Evolutionary conservation across 768 basidiomycete species (phyloP).

Genomic region (Melanogaster broomeanus): DNA sequence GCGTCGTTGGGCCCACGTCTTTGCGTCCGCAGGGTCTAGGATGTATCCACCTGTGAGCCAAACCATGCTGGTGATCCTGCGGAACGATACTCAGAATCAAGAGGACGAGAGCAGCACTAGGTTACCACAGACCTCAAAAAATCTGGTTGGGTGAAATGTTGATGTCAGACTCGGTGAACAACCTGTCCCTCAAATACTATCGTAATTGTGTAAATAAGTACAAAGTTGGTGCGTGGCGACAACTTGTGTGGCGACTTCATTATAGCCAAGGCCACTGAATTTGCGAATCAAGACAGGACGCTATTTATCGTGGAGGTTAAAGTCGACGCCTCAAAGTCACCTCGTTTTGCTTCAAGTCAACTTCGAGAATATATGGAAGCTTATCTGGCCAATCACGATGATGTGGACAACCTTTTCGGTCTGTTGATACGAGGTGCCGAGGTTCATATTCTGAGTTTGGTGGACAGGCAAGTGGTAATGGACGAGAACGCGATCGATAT

Average conservation of each 20-base stretch:
- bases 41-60: neutral
- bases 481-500: neutral
- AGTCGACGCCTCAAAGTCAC: too few relatives aligned
- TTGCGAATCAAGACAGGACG: neutral
- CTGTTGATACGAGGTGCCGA: neutral
- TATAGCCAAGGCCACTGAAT: neutral
- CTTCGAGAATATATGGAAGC: neutral
- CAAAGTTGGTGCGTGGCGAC: too few relatives aligned
- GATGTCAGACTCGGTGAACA: too few relatives aligned
- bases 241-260: too few relatives aligned
- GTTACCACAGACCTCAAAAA: too few relatives aligned
- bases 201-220: too few relatives aligned
- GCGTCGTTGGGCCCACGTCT: slow-evolving; percentile 4
- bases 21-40: neutral
- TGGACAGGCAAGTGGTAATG: neutral
- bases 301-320: neutral
- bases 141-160: too few relatives aligned
- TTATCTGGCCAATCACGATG: neutral
- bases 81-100: neutral
- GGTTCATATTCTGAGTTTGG: neutral
- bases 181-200: too few relatives aligned
- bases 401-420: neutral
- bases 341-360: too few relatives aligned
- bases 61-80: neutral
- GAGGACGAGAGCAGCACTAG: neutral